Conservation (phyloP, 768 basidiomycete species). For the Amanita phalloides region DNA sequence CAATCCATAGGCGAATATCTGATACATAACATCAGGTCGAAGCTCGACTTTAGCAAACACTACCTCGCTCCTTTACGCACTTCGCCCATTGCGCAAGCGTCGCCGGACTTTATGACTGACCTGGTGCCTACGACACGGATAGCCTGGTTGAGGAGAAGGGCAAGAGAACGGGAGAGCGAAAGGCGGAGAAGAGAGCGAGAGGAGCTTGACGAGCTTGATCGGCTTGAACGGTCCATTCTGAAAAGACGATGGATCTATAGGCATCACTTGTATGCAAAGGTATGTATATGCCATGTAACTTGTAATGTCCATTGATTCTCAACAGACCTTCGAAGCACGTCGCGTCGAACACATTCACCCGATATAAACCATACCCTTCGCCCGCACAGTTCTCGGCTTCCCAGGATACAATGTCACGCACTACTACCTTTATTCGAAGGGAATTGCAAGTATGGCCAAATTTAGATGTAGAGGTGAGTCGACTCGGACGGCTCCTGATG, state of each 20-base stretch:
- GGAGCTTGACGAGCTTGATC: constrained; percentile 50
- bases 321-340: constrained; percentile 51
- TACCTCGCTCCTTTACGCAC: constrained; percentile 56
- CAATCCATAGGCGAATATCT: constrained; percentile 60
- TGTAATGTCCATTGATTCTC: constrained; percentile 4
- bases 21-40: constrained; percentile 71
- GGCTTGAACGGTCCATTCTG: constrained; percentile 64
- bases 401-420: constrained; percentile 61
- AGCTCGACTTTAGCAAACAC: constrained; percentile 75
- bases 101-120: constrained; percentile 10
- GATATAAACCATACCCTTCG: constrained; percentile 84
- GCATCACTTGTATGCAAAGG: constrained; percentile 78
- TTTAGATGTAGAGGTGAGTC: constrained; percentile 74
- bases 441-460: constrained; percentile 84
- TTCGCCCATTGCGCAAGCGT: constrained; percentile 29
- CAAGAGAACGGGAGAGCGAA: constrained; percentile 21
- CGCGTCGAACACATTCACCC: constrained; percentile 77
- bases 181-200: constrained; percentile 46
- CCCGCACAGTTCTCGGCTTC: constrained; percentile 77
- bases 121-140: constrained; percentile 17
- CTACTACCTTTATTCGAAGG: constrained; percentile 71
- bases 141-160: constrained; percentile 27
- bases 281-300: constrained; percentile 20
- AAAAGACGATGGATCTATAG: constrained; percentile 74
- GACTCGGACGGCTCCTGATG: not conserved